Evolutionary conservation across 192 early-diverging fungal genomes (phyloP).

Genomic region (Hyaloraphidium curvatum): DNA sequence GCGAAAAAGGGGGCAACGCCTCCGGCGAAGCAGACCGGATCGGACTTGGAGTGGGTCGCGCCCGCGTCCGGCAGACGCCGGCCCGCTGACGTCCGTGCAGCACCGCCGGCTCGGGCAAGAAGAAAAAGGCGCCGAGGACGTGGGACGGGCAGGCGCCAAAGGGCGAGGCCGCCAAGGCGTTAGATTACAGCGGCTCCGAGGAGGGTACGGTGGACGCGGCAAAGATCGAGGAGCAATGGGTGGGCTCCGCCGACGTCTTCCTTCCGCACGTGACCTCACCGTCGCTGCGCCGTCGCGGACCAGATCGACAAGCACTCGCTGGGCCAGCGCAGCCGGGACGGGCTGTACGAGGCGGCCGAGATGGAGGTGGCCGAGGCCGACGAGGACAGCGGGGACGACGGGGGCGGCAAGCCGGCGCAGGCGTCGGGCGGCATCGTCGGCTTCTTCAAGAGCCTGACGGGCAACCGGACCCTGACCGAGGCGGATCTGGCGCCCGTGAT

Average conservation of each 20-base stretch:
- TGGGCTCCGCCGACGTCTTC: conserved; percentile 14
- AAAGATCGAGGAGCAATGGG: conserved; percentile 3
- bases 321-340: conserved; percentile 41
- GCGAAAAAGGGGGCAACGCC: no score
- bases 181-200: conserved; percentile 18
- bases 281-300: background rate
- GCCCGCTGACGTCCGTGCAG: no score
- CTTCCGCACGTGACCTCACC: background rate
- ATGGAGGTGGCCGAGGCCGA: conserved; percentile 24
- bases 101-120: conserved; percentile 29
- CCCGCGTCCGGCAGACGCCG: no score
- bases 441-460: conserved; percentile 49
- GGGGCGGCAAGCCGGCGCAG: conserved; percentile 18
- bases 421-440: conserved; percentile 31
- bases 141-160: conserved; percentile 7
- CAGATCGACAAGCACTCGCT: conserved; percentile 30
- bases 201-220: background rate
- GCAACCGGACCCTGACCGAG: conserved; percentile 42
- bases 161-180: conserved; percentile 21
- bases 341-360: conserved; percentile 9
- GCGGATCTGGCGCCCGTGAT: conserved; percentile 59
- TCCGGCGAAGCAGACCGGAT: no score
- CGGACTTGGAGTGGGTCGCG: no score
- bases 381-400: conserved; percentile 29
- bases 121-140: conserved; percentile 2